Evolutionary conservation across 306 rosid species (phyloP), one percentile per base, ranked within the genome.

Genomic region (cucumber (Cucumis sativus)): DNA sequence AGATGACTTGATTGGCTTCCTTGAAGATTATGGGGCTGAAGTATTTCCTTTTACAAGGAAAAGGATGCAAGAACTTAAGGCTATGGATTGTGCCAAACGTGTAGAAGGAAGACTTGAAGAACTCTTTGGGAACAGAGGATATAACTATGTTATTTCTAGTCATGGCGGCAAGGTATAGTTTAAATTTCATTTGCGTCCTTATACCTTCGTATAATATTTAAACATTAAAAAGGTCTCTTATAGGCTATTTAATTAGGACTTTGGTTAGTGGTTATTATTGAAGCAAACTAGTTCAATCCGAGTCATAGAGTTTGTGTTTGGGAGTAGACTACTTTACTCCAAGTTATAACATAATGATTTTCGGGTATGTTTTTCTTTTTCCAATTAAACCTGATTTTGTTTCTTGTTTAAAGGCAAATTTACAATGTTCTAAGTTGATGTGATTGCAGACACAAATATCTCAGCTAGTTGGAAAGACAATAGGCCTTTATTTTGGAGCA

Each of bases 11-110:
- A 85, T 86, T 70, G 95, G 88, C 21, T 63, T 87, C 78, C 89
- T 92, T 76, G 97, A 91, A 82, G 97, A 95, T 75, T 89, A 92
- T 76, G 99, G 99, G 35, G 88, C 87, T 33, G 93, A 87, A 68
- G 91, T 96, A 76, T 92, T 89, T 89, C 99, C 99, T 25, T 95
- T 92, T 87, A 95, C 97, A 21, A 90, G 57, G 79, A 87, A 85
- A 57, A 88, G 97, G 77, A 84, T 60, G 2, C 90, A 87, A 56
- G 90, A 95, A 74, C 66, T 92, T 78, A 91, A 83, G 82, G 91
- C 87, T 37, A 68, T 75, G 28, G 99, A 95, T 56, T 72, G 78
- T 79, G 91, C 87, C 64, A 95, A 84, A 76, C 97, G 81, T 0
- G 88, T 86, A 76, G 88, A 86, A 78, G 97, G 92, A 60, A 84